Evolutionary conservation across 2,329 filamentous ascomycete genomes (phyloP).

Genomic region (Aspergillus sp.): DNA sequence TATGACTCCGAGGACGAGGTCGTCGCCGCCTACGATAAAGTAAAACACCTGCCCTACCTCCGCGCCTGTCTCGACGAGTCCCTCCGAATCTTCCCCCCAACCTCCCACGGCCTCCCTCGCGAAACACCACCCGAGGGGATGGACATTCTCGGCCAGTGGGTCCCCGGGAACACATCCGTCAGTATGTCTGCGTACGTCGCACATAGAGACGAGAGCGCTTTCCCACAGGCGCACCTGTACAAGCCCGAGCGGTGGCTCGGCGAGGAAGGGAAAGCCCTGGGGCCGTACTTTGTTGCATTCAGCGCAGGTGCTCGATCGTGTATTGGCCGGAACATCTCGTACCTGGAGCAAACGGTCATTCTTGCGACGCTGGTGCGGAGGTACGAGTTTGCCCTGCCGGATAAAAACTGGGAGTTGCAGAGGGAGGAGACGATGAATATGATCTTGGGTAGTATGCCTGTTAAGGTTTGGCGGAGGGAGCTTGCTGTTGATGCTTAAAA

Average conservation of each 20-base stretch:
- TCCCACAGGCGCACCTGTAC: constrained; percentile 40
- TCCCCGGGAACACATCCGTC: constrained; percentile 48
- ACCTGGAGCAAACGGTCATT: constrained; percentile 56
- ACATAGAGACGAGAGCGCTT: constrained; percentile 41
- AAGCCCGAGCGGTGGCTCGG: constrained; percentile 46
- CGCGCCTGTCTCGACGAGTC: constrained; percentile 54
- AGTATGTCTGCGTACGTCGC: constrained; percentile 41
- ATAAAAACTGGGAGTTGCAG: constrained; percentile 26
- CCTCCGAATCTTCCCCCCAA: constrained; percentile 48
- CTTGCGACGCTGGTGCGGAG: constrained; percentile 30
- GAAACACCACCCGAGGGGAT: constrained; percentile 48
- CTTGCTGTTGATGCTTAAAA: neutral
- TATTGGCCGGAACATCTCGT: constrained; percentile 44
- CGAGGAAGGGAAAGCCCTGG: constrained; percentile 40
- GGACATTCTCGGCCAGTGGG: constrained; percentile 46
- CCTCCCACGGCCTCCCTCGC: constrained; percentile 45
- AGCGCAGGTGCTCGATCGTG: constrained; percentile 41
- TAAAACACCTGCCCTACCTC: constrained; percentile 54
- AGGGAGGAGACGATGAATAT: constrained; percentile 32
- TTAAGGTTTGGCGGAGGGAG: constrained; percentile 31
- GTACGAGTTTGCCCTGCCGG: constrained; percentile 31
- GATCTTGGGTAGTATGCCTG: constrained; percentile 32
- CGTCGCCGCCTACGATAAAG: constrained; percentile 51
- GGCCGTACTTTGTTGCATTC: constrained; percentile 44
- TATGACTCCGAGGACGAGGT: constrained; percentile 35